Evolutionary conservation across 169 alveolate species (phyloP).

Genomic region (Cryptosporidium ubiquitum): DNA sequence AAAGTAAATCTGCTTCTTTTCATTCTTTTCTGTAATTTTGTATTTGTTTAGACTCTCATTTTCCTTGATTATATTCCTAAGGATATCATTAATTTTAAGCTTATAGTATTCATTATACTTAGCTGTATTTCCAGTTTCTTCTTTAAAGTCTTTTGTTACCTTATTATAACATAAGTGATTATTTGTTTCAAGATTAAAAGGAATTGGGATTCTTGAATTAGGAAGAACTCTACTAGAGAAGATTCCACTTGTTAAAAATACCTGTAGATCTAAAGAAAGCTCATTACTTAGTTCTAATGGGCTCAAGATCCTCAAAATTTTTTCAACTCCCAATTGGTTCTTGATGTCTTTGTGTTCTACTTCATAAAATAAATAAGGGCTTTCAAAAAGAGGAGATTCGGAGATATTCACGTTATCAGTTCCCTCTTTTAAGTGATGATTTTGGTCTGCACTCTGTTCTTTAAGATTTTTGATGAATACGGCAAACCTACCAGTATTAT

Average conservation of each 20-base stretch:
- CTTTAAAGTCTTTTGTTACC: not conserved
- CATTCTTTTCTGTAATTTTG: not conserved
- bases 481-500: constrained; percentile 40
- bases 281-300: constrained; percentile 34
- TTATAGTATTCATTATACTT: not conserved
- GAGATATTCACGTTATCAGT: not conserved
- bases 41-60: not conserved
- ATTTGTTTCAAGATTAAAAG: not conserved
- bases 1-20: not conserved
- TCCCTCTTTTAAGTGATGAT: not conserved
- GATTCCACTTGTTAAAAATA: not conserved
- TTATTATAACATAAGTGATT: not conserved
- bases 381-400: not conserved
- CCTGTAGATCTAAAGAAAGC: not conserved
- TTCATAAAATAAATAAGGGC: constrained; percentile 35
- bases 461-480: not conserved
- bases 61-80: constrained; percentile 11
- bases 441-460: not conserved
- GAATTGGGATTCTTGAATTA: not conserved
- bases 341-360: constrained; percentile 7
- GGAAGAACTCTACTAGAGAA: not conserved
- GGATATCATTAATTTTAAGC: constrained; percentile 5
- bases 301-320: constrained; percentile 8
- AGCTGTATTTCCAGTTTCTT: not conserved
- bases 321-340: constrained; percentile 13